Base-by-base conservation (phyloP, 2,329 filamentous ascomycete species). In the Helminthosporium solani region DNA sequence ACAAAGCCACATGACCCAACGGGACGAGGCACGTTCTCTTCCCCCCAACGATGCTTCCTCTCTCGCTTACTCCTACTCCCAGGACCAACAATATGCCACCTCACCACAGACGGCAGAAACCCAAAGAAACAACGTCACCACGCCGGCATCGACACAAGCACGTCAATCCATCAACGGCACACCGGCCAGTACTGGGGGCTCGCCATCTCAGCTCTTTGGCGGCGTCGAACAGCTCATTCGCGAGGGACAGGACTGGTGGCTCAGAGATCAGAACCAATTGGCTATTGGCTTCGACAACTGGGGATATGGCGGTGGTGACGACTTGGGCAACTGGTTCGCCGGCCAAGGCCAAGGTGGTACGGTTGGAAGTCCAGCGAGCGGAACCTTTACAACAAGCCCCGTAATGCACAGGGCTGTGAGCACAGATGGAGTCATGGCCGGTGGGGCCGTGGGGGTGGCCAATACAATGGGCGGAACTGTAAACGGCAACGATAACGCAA, bases 201-300 rank as follows among this genome's bases (percentile, higher is more conserved):
- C 72, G 5, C 77, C 78, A 8, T 75, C 73, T 8, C 75, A 77
- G 9, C 72, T 82, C 41, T 84, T 85, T 49, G 80, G 81, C 19
- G 78, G 78, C 7, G 74, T 84, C 1, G 81, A 85, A 28, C 78
- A 79, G 35, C 66, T 86, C 4, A 75, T 86, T 3, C 76, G 80
- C 36, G 82, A 86, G 40, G 81, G 79, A 38, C 81, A 85, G 49
- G 80, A 86, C 55, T 74, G 72, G 72, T 84, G 82, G 75, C 74
- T 83, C 43, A 72, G 77, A 28, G 84, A 87, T 57, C 82, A 86
- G 56, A 77, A 74, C 15, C 78, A 80, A 40, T 68, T 86, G 3
- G 82, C 80, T 0, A 65, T 78, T 3, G 83, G 83, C 1, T 81
- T 86, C 52, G 83, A 79, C 20, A 84, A 83, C 44, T 87, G 83